Percentiles rank a stretch among this genome's conserved stretches.
phyloP scores from a whole-genome alignment of 208 protist species.

The Trypanosoma cruzi region DNA sequence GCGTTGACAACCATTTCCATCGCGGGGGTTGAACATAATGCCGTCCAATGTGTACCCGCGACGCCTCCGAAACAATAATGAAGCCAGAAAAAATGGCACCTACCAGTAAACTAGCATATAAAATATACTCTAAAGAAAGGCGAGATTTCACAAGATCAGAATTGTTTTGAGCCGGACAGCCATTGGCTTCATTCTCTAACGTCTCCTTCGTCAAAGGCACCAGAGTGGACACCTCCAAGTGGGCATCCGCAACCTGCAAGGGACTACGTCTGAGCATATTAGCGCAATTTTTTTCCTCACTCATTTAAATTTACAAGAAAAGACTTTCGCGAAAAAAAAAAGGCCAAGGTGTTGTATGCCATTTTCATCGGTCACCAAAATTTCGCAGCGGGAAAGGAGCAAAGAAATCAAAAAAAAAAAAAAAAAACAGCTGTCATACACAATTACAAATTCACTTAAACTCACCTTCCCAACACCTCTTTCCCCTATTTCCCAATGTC shows the following conservation, averaged over 20 bases:
- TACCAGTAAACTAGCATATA: neutral
- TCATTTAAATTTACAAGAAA: no score
- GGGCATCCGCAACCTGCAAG: neutral
- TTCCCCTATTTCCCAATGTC: no score
- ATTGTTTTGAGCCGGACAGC: neutral
- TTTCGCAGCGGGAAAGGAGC: no score
- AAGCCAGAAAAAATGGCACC: slow-evolving; percentile 14
- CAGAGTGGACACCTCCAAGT: neutral
- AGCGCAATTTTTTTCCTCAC: no score
- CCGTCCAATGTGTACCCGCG: neutral
- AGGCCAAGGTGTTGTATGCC: no score
- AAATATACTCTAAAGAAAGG: slow-evolving; percentile 1
- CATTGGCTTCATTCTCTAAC: neutral
- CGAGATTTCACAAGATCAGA: neutral
- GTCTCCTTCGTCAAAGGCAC: neutral
- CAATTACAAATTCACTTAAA: no score
- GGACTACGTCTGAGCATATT: no score
- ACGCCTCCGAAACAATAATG: slow-evolving; percentile 1
- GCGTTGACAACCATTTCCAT: slow-evolving; percentile 3
- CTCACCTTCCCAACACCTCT: no score
- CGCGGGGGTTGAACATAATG: slow-evolving; percentile 2
- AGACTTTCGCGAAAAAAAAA: no score
- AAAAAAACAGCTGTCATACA: no score
- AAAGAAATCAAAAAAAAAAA: no score
- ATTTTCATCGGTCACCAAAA: no score